Conservation (phyloP, 1,284 basidiomycete genomes). For the Somion occarium region DNA sequence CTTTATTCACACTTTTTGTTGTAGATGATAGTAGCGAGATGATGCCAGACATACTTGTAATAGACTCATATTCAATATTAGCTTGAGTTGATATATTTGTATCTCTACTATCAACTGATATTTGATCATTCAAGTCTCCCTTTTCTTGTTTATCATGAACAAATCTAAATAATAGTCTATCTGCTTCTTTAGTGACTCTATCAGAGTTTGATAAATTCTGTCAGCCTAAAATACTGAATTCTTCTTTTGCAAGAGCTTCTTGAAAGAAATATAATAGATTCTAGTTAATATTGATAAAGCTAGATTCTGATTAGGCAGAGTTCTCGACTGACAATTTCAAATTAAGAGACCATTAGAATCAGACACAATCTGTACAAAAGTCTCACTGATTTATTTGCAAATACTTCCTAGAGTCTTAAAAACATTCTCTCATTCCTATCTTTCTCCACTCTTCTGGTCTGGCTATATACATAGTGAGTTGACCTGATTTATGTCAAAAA, state of each 20-base stretch:
- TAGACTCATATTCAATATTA: no score
- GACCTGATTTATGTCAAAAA: no score
- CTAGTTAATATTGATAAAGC: background rate
- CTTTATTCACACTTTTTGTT: background rate
- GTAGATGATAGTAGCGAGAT: no score
- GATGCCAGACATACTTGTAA: no score
- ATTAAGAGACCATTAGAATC: background rate
- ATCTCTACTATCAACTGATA: background rate
- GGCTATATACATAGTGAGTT: no score
- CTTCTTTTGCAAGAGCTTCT: background rate
- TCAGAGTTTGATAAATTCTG: background rate
- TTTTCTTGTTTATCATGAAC: background rate
- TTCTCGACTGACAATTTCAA: background rate
- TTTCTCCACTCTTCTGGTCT: no score
- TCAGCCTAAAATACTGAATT: background rate
- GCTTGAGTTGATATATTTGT: no score
- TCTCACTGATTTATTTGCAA: background rate
- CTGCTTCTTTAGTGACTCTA: background rate
- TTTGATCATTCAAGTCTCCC: background rate
- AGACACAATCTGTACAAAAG: background rate
- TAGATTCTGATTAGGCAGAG: background rate
- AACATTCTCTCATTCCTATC: no score
- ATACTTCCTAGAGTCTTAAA: no score
- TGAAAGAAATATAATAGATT: background rate
- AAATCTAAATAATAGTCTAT: background rate